Percentiles rank a stretch among this genome's conserved stretches.
Evolutionary conservation across 2,329 filamentous ascomycete genomes (phyloP).

Genomic region (Colletotrichum sp.): DNA sequence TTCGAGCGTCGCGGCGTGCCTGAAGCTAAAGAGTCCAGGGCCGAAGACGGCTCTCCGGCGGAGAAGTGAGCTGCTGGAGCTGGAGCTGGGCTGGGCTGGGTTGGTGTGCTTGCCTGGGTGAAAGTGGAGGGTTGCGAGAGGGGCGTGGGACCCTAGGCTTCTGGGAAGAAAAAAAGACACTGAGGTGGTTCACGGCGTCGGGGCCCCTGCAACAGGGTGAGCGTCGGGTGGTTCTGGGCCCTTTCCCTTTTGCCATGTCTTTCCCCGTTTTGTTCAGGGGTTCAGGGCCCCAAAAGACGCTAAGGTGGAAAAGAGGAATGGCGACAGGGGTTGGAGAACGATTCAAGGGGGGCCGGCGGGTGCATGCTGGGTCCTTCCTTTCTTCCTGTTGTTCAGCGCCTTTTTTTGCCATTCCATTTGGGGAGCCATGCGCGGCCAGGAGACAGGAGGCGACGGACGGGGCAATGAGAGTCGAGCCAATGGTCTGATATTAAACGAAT

Average conservation of each 20-base stretch:
- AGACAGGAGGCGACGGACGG: neutral
- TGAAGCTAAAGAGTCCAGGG: neutral
- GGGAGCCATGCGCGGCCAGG: neutral
- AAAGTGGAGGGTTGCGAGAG: neutral
- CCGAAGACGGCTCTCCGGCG: neutral
- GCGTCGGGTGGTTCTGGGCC: conserved; percentile 13
- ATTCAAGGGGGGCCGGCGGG: neutral
- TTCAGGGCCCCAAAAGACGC: neutral
- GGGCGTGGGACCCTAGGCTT: neutral
- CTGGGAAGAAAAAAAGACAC: neutral
- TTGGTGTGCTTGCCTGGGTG: neutral
- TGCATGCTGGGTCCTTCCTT: conserved; percentile 1
- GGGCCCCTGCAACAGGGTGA: conserved; percentile 1
- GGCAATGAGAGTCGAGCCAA: neutral
- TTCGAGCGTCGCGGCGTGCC: neutral
- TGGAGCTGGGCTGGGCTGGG: neutral
- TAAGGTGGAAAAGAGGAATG: conserved; percentile 11
- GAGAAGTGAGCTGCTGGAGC: neutral
- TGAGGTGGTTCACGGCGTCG: neutral
- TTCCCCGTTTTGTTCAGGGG: conserved; percentile 16
- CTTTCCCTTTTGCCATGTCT: conserved; percentile 17
- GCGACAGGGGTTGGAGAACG: neutral
- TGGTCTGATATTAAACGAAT: neutral
- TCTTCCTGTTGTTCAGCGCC: neutral
- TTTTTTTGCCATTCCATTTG: neutral